Evolutionary conservation across 805 yeast species (phyloP), one percentile per base, ranked within the genome.

Genomic region (fission yeast (Schizosaccharomyces pombe)): DNA sequence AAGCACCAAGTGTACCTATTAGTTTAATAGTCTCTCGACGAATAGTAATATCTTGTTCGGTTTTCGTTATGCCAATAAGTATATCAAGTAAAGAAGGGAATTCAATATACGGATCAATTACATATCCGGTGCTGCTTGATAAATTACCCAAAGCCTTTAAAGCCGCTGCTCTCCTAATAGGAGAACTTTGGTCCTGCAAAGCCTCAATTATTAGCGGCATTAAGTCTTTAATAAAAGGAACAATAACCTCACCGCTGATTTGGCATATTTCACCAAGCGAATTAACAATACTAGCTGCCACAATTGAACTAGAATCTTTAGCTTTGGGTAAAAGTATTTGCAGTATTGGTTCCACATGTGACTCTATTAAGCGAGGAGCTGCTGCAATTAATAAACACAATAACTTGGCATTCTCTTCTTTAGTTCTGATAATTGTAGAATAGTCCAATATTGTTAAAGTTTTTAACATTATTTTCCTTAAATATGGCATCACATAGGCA

Each of bases 1-100:
- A 70, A 0, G 98, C 98, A 58, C 99, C 99, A 47, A 91, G 69
- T 33, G 87, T 86, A 63, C 99, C 99, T 56, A 91, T 70, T 26
- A 91, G 67, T 58, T 89, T 74, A 1, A 91, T 94, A 0, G 95
- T 82, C 64, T 91, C 97, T 56, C 95, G 71, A 62, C 91, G 77
- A 5, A 85, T 79, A 3, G 75, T 68, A 2, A 80, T 75, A 0
- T 94, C 77, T 9, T 78, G 75, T 62, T 89, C 96, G 56, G 86
- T 77, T 58, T 83, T 83, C 55, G 91, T 68, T 43, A 91, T 85
- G 55, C 79, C 80, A 2, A 86, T 84, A 32, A 91, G 69, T 65
- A 85, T 77, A 5, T 89, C 86, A 47, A 91, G 68, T 29, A 91
- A 70, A 60, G 85, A 89, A 0, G 98, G 98, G 63, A 87, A 87